Evolutionary conservation across 768 basidiomycete genomes (phyloP).

Genomic region (Suillus clintonianus): DNA sequence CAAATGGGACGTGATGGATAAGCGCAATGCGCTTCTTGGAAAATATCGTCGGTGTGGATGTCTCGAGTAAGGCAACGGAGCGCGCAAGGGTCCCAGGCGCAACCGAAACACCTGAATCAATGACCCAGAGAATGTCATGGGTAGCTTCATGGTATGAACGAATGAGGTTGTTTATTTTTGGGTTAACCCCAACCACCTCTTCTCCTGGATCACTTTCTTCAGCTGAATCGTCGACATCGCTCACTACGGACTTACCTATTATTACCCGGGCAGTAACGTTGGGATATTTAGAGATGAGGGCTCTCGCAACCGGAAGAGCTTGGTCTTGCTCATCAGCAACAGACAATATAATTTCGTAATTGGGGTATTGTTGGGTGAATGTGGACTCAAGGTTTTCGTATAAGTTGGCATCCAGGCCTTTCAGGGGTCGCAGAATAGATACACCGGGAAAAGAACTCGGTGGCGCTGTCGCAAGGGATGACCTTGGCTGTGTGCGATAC

Average conservation of each 20-base stretch:
- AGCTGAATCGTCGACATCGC: background rate
- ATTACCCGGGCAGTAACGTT: conserved; percentile 69
- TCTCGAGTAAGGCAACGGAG: conserved; percentile 72
- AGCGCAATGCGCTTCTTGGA: conserved; percentile 64
- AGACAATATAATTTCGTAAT: conserved; percentile 88
- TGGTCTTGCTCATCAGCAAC: conserved; percentile 87
- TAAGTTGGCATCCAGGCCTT: conserved; percentile 92
- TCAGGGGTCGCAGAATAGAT: conserved; percentile 90
- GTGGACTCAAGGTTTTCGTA: conserved; percentile 95
- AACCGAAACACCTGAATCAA: conserved; percentile 90
- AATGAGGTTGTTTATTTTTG: conserved; percentile 96
- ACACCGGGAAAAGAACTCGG: conserved; percentile 72
- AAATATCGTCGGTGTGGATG: conserved; percentile 37
- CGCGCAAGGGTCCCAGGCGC: conserved; percentile 79
- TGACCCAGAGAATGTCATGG: conserved; percentile 92
- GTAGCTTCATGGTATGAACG: conserved; percentile 77
- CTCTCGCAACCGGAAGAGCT: conserved; percentile 79
- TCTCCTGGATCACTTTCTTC: conserved; percentile 54
- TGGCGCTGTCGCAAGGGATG: conserved; percentile 53
- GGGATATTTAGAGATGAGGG: conserved; percentile 78
- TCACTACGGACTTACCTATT: conserved; percentile 46
- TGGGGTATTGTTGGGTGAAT: conserved; percentile 88
- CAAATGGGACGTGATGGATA: conserved; percentile 97
- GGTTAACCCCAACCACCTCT: conserved; percentile 86
- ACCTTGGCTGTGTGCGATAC: conserved; percentile 67